A percentile compares a stretch with the other conserved stretches of the same genome.
These are phyloP conservation scores for Fragaria nilgerrensis DNA, from an alignment of 306 rosid genomes.

Conservation along the genomic window DNA sequence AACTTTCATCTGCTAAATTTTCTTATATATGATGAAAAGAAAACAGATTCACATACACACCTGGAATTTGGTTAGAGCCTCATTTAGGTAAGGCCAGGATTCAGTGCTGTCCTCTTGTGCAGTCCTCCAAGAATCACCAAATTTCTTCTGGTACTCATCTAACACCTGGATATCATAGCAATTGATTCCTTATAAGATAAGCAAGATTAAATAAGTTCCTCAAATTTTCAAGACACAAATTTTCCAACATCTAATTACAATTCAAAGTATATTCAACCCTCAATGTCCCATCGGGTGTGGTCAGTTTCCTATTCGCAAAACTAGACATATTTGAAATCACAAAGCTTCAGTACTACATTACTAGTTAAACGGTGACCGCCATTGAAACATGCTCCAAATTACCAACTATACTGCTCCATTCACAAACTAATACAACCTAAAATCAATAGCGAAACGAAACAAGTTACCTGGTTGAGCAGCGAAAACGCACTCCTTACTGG, in stretches of 20 bases:
- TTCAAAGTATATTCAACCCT: background rate
- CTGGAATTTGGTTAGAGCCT: slow-evolving; percentile 80
- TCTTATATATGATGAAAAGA: slow-evolving; percentile 3
- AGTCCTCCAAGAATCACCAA: slow-evolving; percentile 87
- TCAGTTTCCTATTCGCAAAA: background rate
- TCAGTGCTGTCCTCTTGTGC: slow-evolving; percentile 54
- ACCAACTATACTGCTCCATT: background rate
- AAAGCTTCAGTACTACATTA: too few species aligned
- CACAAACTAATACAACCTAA: background rate
- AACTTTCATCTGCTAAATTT: background rate
- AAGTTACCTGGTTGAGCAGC: slow-evolving; percentile 73
- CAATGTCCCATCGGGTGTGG: background rate
- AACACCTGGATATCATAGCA: slow-evolving; percentile 50
- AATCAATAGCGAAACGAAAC: background rate
- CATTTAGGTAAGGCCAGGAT: slow-evolving; percentile 85
- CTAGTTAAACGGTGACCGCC: background rate
- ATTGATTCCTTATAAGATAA: slow-evolving; percentile 11
- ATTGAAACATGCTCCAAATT: background rate
- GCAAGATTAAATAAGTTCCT: background rate
- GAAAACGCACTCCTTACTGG: slow-evolving; percentile 95
- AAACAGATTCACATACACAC: slow-evolving; percentile 30
- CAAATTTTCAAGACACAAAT: background rate
- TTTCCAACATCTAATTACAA: background rate
- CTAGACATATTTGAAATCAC: background rate
- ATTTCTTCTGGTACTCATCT: slow-evolving; percentile 77